phyloP scores from a whole-genome alignment of 805 yeast genomes.

The fission yeast (Schizosaccharomyces pombe) region DNA sequence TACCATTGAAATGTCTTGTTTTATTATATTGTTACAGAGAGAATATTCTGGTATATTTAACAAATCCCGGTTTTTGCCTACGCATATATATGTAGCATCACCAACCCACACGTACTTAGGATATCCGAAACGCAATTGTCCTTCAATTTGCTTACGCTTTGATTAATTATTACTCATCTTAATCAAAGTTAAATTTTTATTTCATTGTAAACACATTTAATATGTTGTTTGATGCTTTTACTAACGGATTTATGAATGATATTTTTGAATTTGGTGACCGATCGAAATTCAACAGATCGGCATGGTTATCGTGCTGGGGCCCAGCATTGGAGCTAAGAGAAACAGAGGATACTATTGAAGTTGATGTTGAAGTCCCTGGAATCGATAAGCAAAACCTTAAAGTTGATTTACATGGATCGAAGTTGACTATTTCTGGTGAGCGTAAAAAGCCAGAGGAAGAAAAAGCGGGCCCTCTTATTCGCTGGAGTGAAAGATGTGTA shows the following conservation, averaged over 20 bases:
- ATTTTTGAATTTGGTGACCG: neutral
- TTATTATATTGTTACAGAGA: no score
- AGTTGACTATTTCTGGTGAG: constrained; percentile 1
- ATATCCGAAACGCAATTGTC: no score
- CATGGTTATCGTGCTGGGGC: neutral
- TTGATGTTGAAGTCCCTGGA: constrained; percentile 1
- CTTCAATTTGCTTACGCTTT: neutral
- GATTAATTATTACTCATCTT: neutral
- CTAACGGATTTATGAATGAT: neutral
- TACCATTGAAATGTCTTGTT: no score
- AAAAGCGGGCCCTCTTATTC: neutral
- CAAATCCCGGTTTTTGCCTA: no score
- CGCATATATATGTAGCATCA: no score
- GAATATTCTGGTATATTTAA: no score
- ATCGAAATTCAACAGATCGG: neutral
- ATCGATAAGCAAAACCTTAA: neutral
- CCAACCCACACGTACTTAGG: no score
- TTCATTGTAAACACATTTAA: neutral
- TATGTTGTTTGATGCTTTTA: neutral
- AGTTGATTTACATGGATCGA: neutral
- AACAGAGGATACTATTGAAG: neutral
- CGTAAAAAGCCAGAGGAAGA: neutral
- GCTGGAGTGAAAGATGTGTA: neutral
- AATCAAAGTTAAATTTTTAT: neutral
- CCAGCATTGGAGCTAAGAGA: neutral